Percentiles rank a stretch among this genome's conserved stretches.
Evolutionary conservation across 306 rosid species (phyloP).

Genomic region (Cicer yamashitae): DNA sequence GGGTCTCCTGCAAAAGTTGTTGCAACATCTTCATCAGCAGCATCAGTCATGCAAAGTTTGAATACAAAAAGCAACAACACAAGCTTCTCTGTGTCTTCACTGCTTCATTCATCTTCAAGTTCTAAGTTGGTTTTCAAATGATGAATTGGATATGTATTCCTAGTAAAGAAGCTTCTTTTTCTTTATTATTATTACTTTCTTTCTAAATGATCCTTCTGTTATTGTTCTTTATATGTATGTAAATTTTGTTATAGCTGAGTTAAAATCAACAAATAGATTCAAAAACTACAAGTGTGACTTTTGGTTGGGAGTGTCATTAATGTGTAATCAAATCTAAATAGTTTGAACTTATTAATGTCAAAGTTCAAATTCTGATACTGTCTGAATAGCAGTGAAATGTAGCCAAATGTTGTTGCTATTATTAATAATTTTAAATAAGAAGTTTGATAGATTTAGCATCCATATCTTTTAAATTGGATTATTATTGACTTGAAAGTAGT

Average conservation of each 20-base stretch:
- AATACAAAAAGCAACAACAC: conserved; percentile 63
- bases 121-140: conserved; percentile 47
- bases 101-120: conserved; percentile 62
- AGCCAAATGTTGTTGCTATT: conserved; percentile 21
- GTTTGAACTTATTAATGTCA: conserved; percentile 40
- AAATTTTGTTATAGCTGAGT: conserved; percentile 47
- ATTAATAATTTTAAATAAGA: neutral
- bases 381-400: conserved; percentile 44
- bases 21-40: conserved; percentile 69
- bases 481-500: neutral
- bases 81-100: conserved; percentile 76
- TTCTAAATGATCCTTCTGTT: conserved; percentile 37
- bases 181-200: conserved; percentile 25
- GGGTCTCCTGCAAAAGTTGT: conserved; percentile 66
- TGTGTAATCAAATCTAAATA: conserved; percentile 37
- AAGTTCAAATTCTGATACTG: conserved; percentile 42
- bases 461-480: neutral
- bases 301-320: conserved; percentile 36
- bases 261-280: conserved; percentile 49
- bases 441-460: conserved; percentile 13
- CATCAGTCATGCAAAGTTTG: conserved; percentile 55
- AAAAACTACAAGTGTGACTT: conserved; percentile 41
- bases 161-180: conserved; percentile 20
- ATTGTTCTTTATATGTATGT: conserved; percentile 41
- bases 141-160: conserved; percentile 22